phyloP scores from a whole-genome alignment of 495 filamentous ascomycete species.

The Penicillium fimorum region DNA sequence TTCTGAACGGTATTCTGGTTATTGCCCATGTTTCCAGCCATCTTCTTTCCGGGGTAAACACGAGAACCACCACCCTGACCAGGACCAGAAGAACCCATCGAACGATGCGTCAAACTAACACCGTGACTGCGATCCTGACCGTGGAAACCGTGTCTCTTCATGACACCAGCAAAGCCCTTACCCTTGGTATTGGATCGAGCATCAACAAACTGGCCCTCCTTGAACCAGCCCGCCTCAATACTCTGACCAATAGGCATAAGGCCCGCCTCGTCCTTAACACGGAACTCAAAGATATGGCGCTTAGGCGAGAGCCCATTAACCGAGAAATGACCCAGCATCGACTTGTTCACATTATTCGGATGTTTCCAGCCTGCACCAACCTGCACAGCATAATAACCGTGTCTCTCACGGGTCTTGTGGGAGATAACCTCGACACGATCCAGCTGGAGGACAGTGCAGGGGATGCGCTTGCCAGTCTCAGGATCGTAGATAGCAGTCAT shows the following conservation, averaged over 20 bases:
- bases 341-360: constrained; percentile 69
- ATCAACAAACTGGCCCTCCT: constrained; percentile 88
- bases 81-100: constrained; percentile 82
- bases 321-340: constrained; percentile 83
- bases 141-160: constrained; percentile 87
- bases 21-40: constrained; percentile 93
- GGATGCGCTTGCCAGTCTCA: constrained; percentile 68
- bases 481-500: constrained; percentile 88
- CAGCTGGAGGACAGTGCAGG: constrained; percentile 92
- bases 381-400: constrained; percentile 93
- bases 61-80: constrained; percentile 89
- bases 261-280: constrained; percentile 68
- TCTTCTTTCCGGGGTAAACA: constrained; percentile 93
- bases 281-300: constrained; percentile 78
- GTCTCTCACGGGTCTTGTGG: constrained; percentile 72
- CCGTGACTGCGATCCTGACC: constrained; percentile 93
- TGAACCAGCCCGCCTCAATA: constrained; percentile 82
- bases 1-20: constrained; percentile 86
- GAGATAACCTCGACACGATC: constrained; percentile 86
- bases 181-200: constrained; percentile 73
- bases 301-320: constrained; percentile 77
- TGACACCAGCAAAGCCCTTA: constrained; percentile 92
- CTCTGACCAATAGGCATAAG: constrained; percentile 68
- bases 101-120: constrained; percentile 86
- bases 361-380: constrained; percentile 78